Evolutionary conservation across 192 early-diverging fungal species (phyloP), one percentile per base, ranked within the genome.

Genomic region (Rhizophlyctis rosea): DNA sequence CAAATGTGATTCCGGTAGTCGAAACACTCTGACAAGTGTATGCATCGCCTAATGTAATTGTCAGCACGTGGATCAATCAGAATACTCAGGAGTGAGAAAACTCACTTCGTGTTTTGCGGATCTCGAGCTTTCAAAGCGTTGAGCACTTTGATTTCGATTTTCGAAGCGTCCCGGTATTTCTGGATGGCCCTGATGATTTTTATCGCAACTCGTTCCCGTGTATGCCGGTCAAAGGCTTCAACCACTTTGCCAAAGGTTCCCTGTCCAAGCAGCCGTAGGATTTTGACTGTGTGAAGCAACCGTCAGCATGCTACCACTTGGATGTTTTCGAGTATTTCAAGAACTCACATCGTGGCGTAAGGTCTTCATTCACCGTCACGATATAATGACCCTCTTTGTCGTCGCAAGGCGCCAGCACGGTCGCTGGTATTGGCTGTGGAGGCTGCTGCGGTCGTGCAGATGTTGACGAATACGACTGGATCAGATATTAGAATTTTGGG

Each of bases 201-300:
- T 59, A 98, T 88, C 2, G 96, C 96, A 0, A 78, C 73, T 0
- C 25, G n/a, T 28, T 55, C 34, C 7, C 61, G 28, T n/a, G 39
- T 49, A 11, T 64, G 50, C 7, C 78, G 76, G 71, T 96, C 94
- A 57, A 72, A 87, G 39, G 89, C 93, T 70, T 95, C 87, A 57
- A 94, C 87, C 11, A 98, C 96, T 75, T 94, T 95, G 70, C 96
- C 96, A 81, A 96, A 98, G 1, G 96, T 98, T 11, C 96, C 96
- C 73, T 97, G 94, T 3, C 96, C 96, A 28, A 98, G 76, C 35
- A 93, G 74, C 13, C 86, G 77, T 50, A 90, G 76, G 62, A 98
- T 96, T 67, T 82, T 81, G 66, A 90, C 90, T 92, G 70, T 13
- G 7, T 14, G 1, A 66, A 63, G 39, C 27, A 14, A 16, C 33